These are phyloP conservation scores for Acanthamoeba quina DNA, from an alignment of 208 protist genomes.

Conservation along the genomic window DNA sequence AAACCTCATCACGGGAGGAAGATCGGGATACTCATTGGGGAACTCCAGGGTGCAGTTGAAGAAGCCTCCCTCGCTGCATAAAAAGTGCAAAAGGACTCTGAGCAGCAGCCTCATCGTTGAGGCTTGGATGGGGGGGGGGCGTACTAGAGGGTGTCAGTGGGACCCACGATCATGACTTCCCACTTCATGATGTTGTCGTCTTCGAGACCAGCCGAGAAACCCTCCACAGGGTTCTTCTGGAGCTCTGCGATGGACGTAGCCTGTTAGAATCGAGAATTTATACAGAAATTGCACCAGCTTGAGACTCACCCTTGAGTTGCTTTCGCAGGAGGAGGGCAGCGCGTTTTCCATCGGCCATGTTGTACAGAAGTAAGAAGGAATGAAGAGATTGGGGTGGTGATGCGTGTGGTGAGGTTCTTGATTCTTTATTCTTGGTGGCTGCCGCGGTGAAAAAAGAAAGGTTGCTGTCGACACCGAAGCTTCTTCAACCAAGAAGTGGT, in stretches of 20 bases:
- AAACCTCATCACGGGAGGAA: constrained; percentile 91
- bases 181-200: constrained; percentile 93
- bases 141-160: constrained; percentile 90
- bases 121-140: neutral
- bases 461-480: neutral
- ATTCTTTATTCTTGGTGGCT: neutral
- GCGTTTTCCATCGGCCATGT: constrained; percentile 57
- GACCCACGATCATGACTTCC: constrained; percentile 91
- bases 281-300: neutral
- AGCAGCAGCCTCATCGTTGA: neutral
- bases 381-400: neutral
- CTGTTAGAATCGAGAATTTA: neutral
- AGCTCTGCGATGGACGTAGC: constrained; percentile 77
- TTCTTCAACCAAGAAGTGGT: neutral
- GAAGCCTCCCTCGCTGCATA: constrained; percentile 87
- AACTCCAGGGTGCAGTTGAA: constrained; percentile 88
- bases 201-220: constrained; percentile 89
- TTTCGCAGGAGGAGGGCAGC: constrained; percentile 65
- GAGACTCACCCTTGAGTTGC: constrained; percentile 60
- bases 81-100: neutral
- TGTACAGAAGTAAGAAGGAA: neutral
- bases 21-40: constrained; percentile 86
- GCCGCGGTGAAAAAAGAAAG: too few relatives aligned
- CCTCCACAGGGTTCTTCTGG: constrained; percentile 87
- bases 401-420: neutral